These are phyloP conservation scores for Cunninghamia lanceolata DNA, from an alignment of 75 land plant species.

Conservation along the genomic window DNA sequence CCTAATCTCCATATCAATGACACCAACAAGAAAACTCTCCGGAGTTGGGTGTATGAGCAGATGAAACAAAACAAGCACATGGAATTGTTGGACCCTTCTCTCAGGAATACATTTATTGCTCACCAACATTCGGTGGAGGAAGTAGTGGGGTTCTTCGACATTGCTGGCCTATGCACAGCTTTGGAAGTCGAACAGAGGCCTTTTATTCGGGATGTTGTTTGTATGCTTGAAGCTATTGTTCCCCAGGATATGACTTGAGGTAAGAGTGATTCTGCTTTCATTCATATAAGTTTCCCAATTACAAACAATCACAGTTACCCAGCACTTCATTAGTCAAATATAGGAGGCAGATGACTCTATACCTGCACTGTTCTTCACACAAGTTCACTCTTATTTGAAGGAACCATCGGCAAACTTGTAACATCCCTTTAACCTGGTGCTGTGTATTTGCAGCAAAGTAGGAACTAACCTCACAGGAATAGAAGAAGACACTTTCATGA, in stretches of 20 bases:
- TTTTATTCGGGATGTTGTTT: slow-evolving; percentile 29
- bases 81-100: slow-evolving; percentile 39
- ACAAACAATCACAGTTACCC: neutral
- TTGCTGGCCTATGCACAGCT: slow-evolving; percentile 32
- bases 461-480: neutral
- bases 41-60: slow-evolving; percentile 41
- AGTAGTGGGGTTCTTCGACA: slow-evolving; percentile 26
- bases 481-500: neutral
- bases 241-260: neutral
- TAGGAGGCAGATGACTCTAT: neutral
- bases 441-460: neutral
- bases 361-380: neutral
- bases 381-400: neutral
- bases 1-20: slow-evolving; percentile 45
- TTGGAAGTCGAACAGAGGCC: slow-evolving; percentile 33
- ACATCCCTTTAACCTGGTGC: neutral
- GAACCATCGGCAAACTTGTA: neutral
- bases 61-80: slow-evolving; percentile 18
- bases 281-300: neutral
- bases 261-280: neutral
- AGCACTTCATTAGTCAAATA: neutral
- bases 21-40: slow-evolving; percentile 20
- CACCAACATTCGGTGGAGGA: slow-evolving; percentile 11
- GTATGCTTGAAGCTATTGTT: slow-evolving; percentile 17
- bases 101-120: slow-evolving; percentile 5